Conservation (phyloP, 352 stramenopile species). For the Phytophthora colocasiae region DNA sequence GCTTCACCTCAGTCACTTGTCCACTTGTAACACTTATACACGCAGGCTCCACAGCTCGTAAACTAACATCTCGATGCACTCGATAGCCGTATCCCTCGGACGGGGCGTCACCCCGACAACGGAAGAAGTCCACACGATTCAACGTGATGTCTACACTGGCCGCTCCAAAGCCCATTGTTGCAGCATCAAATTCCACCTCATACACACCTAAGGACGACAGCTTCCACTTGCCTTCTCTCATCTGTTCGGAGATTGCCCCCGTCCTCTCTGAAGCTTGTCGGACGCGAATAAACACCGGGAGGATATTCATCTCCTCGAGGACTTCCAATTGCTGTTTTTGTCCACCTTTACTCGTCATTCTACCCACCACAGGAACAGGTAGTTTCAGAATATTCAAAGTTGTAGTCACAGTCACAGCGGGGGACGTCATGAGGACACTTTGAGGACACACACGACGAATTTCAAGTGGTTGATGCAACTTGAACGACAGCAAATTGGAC, state of each 20-base stretch:
- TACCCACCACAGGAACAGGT: conserved; percentile 21
- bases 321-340: conserved; percentile 8
- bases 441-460: conserved; percentile 61
- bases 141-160: conserved; percentile 62
- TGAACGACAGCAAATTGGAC: conserved; percentile 60
- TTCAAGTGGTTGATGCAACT: conserved; percentile 58
- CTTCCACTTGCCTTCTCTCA: conserved; percentile 54
- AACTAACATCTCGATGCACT: conserved; percentile 55
- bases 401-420: conserved; percentile 42
- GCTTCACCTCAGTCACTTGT: conserved; percentile 56
- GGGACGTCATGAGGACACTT: conserved; percentile 61
- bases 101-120: conserved; percentile 41
- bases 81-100: conserved; percentile 54
- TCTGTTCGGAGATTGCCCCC: conserved; percentile 59
- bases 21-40: conserved; percentile 68
- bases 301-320: conserved; percentile 48
- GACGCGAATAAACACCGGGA: conserved; percentile 67
- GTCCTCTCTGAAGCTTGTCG: conserved; percentile 62
- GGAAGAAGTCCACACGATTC: conserved; percentile 61
- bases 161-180: conserved; percentile 59
- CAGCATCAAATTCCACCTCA: conserved; percentile 68
- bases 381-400: conserved; percentile 73
- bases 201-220: conserved; percentile 62
- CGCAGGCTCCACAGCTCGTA: conserved; percentile 56
- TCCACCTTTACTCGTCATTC: conserved; percentile 9